Evolutionary conservation across 805 yeast species (phyloP).

Genomic region (Sungouiella thailandica): DNA sequence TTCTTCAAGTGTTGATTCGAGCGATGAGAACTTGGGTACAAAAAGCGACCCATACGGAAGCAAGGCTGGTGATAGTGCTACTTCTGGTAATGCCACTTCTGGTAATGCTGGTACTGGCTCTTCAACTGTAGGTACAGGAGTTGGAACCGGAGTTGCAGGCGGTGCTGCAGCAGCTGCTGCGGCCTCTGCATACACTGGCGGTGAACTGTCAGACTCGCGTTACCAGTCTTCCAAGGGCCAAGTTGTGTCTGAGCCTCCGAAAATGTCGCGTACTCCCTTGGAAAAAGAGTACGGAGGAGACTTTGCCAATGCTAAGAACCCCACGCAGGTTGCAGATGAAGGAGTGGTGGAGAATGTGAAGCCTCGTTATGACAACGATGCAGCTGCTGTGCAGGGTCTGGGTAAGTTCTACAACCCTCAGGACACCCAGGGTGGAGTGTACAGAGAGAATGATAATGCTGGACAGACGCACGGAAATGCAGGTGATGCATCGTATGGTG

Average conservation of each 20-base stretch:
- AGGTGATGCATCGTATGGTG: conserved; percentile 1
- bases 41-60: background rate
- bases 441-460: conserved; percentile 8
- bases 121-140: conserved; percentile 4
- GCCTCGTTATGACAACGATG: conserved; percentile 28
- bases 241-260: conserved; percentile 8
- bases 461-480: background rate
- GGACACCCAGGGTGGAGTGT: conserved; percentile 33
- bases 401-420: conserved; percentile 32
- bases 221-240: conserved; percentile 1
- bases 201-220: background rate
- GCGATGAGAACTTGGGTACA: conserved; percentile 8
- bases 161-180: conserved; percentile 3
- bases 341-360: conserved; percentile 17
- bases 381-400: conserved; percentile 21
- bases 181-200: background rate
- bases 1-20: conserved; percentile 4
- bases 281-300: conserved; percentile 28
- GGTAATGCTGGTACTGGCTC: conserved; percentile 4
- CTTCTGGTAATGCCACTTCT: background rate
- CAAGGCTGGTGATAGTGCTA: conserved; percentile 2
- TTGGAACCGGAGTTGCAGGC: conserved; percentile 5
- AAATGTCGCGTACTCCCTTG: conserved; percentile 23
- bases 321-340: conserved; percentile 18
- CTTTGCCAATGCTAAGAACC: conserved; percentile 28